Percentiles rank a stretch among this genome's conserved stretches.
Evolutionary conservation across 352 stramenopile species (phyloP).

Genomic region (Globisporangium radiosum): DNA sequence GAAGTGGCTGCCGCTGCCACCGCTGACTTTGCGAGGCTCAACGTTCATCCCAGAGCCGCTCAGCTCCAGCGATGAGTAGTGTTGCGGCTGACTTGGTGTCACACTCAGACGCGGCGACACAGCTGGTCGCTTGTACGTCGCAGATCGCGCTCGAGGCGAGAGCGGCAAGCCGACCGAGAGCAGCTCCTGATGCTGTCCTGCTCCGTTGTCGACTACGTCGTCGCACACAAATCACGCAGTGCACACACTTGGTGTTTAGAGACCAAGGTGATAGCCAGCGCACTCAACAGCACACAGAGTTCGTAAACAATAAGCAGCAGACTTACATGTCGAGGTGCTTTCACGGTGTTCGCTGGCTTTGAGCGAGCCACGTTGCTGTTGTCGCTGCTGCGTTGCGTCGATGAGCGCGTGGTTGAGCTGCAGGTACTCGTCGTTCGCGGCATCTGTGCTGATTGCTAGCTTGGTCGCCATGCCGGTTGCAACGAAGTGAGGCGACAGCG

Average conservation of each 20-base stretch:
- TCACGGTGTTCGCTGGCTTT: constrained; percentile 13
- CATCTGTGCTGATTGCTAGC: not conserved
- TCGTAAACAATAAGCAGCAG: not conserved
- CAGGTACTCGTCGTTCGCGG: constrained; percentile 2
- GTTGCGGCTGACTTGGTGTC: not conserved
- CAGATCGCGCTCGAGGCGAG: constrained; percentile 10
- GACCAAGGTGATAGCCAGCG: no score
- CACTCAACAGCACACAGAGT: no score
- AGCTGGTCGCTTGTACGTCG: constrained; percentile 8
- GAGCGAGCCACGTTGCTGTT: constrained; percentile 8
- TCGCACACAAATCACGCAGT: no score
- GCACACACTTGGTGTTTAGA: no score
- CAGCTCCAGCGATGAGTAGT: not conserved
- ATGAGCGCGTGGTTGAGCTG: constrained; percentile 4
- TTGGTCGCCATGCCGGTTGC: not conserved
- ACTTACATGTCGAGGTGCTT: constrained; percentile 1
- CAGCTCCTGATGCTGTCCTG: not conserved
- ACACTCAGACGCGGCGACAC: not conserved
- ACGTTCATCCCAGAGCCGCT: constrained; percentile 1
- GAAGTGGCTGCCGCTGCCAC: constrained; percentile 1
- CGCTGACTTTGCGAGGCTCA: not conserved
- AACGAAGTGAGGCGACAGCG: constrained; percentile 2
- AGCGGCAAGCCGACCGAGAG: constrained; percentile 2
- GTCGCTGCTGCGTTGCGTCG: constrained; percentile 5
- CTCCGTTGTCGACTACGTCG: no score